Evolutionary conservation across 2,329 filamentous ascomycete species (phyloP).

Genomic region (Tolypocladium pustulatum): DNA sequence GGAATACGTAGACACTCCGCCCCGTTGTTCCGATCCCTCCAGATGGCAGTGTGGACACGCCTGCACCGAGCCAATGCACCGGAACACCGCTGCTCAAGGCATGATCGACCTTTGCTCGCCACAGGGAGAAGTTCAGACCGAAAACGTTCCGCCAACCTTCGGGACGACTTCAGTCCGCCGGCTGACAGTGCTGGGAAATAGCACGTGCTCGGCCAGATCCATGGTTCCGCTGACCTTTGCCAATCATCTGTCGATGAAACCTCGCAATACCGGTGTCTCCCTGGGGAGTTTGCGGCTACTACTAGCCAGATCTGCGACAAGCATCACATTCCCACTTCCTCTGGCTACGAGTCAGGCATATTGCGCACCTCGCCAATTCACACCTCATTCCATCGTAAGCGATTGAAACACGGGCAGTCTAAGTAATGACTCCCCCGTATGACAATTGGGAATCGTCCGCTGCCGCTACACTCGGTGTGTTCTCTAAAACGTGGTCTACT

Average conservation of each 20-base stretch:
- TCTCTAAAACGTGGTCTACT: background rate
- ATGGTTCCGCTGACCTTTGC: too few species aligned
- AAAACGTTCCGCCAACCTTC: background rate
- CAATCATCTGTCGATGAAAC: too few species aligned
- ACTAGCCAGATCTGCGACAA: background rate
- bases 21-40: background rate
- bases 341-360: background rate
- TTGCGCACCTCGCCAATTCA: background rate
- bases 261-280: background rate
- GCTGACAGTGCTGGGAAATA: too few species aligned
- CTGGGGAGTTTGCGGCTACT: background rate
- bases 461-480: background rate
- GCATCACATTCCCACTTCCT: background rate
- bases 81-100: background rate
- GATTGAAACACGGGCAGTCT: background rate
- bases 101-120: background rate
- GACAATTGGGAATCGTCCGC: too few species aligned
- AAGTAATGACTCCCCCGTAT: too few species aligned
- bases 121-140: background rate
- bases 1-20: background rate
- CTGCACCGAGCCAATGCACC: background rate
- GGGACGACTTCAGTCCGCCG: background rate
- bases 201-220: background rate
- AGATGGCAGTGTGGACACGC: background rate
- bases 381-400: background rate